Base-by-base conservation (phyloP, 495 filamentous ascomycete species). In the Schizothecium vesticola region DNA sequence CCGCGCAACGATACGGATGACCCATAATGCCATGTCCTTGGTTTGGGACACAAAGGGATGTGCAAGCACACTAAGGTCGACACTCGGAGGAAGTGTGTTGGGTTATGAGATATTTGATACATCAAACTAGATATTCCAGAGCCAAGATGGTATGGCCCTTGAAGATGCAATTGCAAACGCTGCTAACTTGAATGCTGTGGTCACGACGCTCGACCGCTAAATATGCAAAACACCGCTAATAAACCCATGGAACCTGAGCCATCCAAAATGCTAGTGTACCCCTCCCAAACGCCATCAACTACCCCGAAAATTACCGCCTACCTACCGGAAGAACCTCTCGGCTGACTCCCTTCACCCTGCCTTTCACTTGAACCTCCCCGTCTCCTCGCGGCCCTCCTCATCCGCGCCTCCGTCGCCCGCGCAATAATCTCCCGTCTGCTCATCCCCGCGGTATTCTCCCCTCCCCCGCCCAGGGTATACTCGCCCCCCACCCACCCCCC, bases 401-500 rank as follows among this genome's bases (percentile, higher is more conserved):
- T 77, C 74, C 91, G 87, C 78, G 90, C 89, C 81, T 93, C 91
- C 8, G 88, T 90, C 25, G 91, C 92, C 10, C 84, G 86, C 1
- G 91, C 91, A 68, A 95, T 74, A 55, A 92, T 85, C 75, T 96
- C 93, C 69, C 90, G 85, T 69, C 89, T 81, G 69, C 68, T 76
- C 69, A 80, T 61, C 66, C 68, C 72, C 3, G 25, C 24, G 8
- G 23, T 22, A 25, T 59, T n/a, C 65, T 66, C 65, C 65, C 77
- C 74, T 11, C 78, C 79, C 5, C 86, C 85, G 56, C 94, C 94
- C 33, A 97, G 84, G 59, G 92, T 90, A 80, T 91, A 97, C 80
- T 90, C 87, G 3, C 94, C 95, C 10, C 95, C 95, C 0, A 82
- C 87, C 95, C 94, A 97, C 0, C 92, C 92, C 19, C 89, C 89